These are phyloP conservation scores for Phytophthora multivora DNA, from an alignment of 352 stramenopile species.

Conservation along the genomic window DNA sequence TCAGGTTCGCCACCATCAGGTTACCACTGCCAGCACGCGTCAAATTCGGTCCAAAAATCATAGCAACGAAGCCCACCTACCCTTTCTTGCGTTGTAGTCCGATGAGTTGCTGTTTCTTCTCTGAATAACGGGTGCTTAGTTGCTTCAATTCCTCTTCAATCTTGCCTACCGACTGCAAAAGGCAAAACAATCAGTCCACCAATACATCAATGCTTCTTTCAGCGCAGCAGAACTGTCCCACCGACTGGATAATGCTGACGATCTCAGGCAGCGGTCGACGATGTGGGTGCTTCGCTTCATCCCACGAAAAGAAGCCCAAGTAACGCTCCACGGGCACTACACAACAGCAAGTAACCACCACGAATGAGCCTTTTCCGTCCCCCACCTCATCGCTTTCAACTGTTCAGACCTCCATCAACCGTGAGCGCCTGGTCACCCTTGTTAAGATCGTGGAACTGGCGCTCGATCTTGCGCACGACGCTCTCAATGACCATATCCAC, in stretches of 20 bases:
- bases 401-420: conserved; percentile 69
- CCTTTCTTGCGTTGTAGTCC: conserved; percentile 94
- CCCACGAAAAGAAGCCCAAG: conserved; percentile 97
- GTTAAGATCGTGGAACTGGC: conserved; percentile 95
- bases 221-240: conserved; percentile 30
- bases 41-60: background rate
- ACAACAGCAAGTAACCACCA: conserved; percentile 1
- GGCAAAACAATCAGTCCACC: background rate
- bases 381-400: background rate
- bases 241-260: conserved; percentile 93
- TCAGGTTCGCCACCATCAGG: conserved; percentile 94
- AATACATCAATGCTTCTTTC: background rate
- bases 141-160: conserved; percentile 98
- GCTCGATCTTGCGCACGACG: conserved; percentile 97
- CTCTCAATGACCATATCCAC: conserved; percentile 95
- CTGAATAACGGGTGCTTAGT: conserved; percentile 90
- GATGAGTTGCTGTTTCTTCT: conserved; percentile 93
- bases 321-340: conserved; percentile 93
- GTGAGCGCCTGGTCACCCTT: conserved; percentile 84
- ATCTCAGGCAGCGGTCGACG: conserved; percentile 96
- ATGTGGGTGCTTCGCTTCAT: conserved; percentile 98
- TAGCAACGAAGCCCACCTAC: conserved; percentile 25
- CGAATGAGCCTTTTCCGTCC: background rate
- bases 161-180: conserved; percentile 85
- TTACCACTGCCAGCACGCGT: conserved; percentile 70